These are phyloP conservation scores for Metschnikowia anglica DNA, from an alignment of 805 yeast species.

Conservation along the genomic window DNA sequence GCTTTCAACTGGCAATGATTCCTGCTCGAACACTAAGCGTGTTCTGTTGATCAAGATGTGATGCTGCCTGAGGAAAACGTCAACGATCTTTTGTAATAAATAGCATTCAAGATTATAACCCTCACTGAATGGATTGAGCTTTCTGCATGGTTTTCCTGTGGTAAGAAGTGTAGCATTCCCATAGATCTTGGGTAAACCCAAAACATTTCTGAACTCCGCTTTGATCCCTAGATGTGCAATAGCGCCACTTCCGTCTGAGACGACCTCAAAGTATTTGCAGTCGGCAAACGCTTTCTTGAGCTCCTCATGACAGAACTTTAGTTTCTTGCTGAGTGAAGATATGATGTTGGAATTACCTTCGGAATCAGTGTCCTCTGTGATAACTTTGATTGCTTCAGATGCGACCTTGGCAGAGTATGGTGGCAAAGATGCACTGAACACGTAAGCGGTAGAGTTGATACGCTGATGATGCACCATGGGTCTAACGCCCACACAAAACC, in stretches of 20 bases:
- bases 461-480: slow-evolving; percentile 91
- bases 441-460: slow-evolving; percentile 84
- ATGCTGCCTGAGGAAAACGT: slow-evolving; percentile 49
- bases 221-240: slow-evolving; percentile 63
- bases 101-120: slow-evolving; percentile 53
- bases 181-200: slow-evolving; percentile 49
- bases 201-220: slow-evolving; percentile 42
- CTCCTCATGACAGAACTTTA: slow-evolving; percentile 36
- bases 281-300: slow-evolving; percentile 40
- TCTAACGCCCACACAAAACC: slow-evolving; percentile 83
- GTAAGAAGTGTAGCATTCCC: slow-evolving; percentile 47
- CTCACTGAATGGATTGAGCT: slow-evolving; percentile 41
- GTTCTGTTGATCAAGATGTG: slow-evolving; percentile 64
- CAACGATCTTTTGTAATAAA: slow-evolving; percentile 66
- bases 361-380: slow-evolving; percentile 35
- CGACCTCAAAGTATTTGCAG: slow-evolving; percentile 47
- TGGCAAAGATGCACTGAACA: slow-evolving; percentile 92
- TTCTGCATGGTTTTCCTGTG: slow-evolving; percentile 46
- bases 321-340: slow-evolving; percentile 40
- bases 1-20: slow-evolving; percentile 26
- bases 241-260: slow-evolving; percentile 63
- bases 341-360: slow-evolving; percentile 37
- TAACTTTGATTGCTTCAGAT: slow-evolving; percentile 51
- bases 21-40: slow-evolving; percentile 66
- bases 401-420: slow-evolving; percentile 78